Percentiles rank a stretch among this genome's conserved stretches.
Conservation (phyloP, 1,284 basidiomycete species). For the Trichosporon sp. region DNA sequence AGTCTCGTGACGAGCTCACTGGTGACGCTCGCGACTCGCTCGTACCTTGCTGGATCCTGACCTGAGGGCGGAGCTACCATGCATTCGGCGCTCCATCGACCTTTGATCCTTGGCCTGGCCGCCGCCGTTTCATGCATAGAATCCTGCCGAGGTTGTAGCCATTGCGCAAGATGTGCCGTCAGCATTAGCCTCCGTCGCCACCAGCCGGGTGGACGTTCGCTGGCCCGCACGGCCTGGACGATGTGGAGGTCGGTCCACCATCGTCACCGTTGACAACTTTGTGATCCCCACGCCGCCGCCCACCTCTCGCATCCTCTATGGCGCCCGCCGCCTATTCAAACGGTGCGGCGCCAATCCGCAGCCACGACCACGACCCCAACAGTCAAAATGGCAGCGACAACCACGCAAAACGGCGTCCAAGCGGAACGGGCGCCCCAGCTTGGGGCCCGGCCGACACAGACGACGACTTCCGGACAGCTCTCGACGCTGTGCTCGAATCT, state of each 20-base stretch:
- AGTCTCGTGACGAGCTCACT: no score
- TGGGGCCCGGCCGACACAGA: no score
- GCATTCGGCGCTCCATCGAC: background rate
- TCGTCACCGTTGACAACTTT: background rate
- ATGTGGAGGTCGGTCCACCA: conserved; percentile 2
- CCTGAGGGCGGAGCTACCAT: background rate
- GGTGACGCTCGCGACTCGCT: no score
- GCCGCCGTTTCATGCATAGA: background rate
- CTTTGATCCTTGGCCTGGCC: background rate
- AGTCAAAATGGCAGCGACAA: background rate
- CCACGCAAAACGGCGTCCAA: background rate
- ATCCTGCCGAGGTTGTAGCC: background rate
- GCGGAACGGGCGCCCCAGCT: background rate
- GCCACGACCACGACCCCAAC: background rate
- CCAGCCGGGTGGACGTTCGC: background rate
- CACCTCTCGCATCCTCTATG: background rate
- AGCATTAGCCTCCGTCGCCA: background rate
- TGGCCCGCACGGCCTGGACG: background rate
- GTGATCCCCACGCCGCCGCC: background rate
- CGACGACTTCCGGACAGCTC: background rate
- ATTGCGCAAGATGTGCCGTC: background rate
- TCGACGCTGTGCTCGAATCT: background rate
- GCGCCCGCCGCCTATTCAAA: background rate
- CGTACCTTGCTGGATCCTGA: background rate
- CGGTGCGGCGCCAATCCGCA: conserved; percentile 1